A percentile compares a stretch with the other conserved stretches of the same genome.
Conservation (phyloP, 441 rosid genomes). For the Euphorbia schlechtendalii region DNA sequence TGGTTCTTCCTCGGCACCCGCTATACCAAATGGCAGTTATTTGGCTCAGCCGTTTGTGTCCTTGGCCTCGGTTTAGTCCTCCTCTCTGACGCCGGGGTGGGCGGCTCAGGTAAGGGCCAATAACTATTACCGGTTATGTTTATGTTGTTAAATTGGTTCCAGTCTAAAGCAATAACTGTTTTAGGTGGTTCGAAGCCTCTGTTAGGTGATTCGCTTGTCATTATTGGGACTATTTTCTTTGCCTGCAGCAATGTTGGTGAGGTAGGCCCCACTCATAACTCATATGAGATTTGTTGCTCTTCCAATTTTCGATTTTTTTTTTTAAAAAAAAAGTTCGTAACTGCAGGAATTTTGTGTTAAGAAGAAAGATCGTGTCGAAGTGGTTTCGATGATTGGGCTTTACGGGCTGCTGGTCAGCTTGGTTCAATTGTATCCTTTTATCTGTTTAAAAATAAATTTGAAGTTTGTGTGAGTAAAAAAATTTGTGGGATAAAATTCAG, state of each 20-base stretch:
- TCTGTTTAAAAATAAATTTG: too few species aligned
- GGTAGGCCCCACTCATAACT: too few species aligned
- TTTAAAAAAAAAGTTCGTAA: background rate
- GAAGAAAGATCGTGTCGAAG: slow-evolving; percentile 48
- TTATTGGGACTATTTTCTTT: slow-evolving; percentile 44
- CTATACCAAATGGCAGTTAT: slow-evolving; percentile 49
- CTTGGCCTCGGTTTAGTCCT: slow-evolving; percentile 55
- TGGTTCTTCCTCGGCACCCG: slow-evolving; percentile 46
- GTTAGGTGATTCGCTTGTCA: slow-evolving; percentile 47
- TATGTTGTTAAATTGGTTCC: too few species aligned
- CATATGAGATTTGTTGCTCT: too few species aligned
- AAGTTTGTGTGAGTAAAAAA: too few species aligned
- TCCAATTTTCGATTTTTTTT: too few species aligned
- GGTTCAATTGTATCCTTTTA: slow-evolving; percentile 47
- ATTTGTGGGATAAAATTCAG: too few species aligned
- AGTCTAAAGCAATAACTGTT: background rate
- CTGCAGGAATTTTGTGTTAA: slow-evolving; percentile 56
- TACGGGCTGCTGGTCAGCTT: slow-evolving; percentile 41
- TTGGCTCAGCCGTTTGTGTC: slow-evolving; percentile 46
- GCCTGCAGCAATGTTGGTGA: slow-evolving; percentile 60
- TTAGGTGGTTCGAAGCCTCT: slow-evolving; percentile 60
- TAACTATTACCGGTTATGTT: too few species aligned
- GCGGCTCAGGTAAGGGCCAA: slow-evolving; percentile 61
- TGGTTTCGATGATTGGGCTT: slow-evolving; percentile 47
- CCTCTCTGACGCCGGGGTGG: slow-evolving; percentile 49